A percentile compares a stretch with the other conserved stretches of the same genome.
Evolutionary conservation across 805 yeast genomes (phyloP).

Genomic region (Saccharomycopsis babjevae): DNA sequence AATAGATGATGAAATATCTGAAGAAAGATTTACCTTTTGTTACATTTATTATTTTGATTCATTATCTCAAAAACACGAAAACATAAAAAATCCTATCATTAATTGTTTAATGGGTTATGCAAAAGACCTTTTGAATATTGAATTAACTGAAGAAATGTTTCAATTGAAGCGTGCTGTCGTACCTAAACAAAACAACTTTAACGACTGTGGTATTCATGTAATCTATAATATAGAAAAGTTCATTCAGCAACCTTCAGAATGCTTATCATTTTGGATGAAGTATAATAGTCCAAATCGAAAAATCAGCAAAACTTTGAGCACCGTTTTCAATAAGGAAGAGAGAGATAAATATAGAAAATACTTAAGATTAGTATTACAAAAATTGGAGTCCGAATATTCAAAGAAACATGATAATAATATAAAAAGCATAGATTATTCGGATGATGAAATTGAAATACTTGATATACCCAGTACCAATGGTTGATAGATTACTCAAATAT

Average conservation of each 20-base stretch:
- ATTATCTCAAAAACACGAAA: conserved; percentile 46
- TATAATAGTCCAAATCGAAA: not conserved
- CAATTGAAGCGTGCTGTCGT: conserved; percentile 42
- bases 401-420: conserved; percentile 9
- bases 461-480: not conserved
- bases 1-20: conserved; percentile 10
- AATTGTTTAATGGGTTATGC: conserved; percentile 61
- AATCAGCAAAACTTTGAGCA: not conserved
- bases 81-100: conserved; percentile 42
- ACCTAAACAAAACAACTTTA: conserved; percentile 78
- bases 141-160: conserved; percentile 38
- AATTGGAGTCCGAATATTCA: conserved; percentile 19
- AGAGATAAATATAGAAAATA: conserved; percentile 22
- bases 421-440: conserved; percentile 17
- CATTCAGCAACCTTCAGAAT: conserved; percentile 37
- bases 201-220: conserved; percentile 93
- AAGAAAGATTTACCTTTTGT: not conserved
- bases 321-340: conserved; percentile 22
- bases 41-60: conserved; percentile 68
- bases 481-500: not conserved
- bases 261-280: conserved; percentile 40
- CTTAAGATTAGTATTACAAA: conserved; percentile 19
- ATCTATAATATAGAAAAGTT: conserved; percentile 61
- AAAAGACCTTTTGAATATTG: conserved; percentile 44
- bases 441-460: conserved; percentile 18